These are phyloP conservation scores for Litchi chinensis DNA, from an alignment of 345 rosid species.

Conservation along the genomic window DNA sequence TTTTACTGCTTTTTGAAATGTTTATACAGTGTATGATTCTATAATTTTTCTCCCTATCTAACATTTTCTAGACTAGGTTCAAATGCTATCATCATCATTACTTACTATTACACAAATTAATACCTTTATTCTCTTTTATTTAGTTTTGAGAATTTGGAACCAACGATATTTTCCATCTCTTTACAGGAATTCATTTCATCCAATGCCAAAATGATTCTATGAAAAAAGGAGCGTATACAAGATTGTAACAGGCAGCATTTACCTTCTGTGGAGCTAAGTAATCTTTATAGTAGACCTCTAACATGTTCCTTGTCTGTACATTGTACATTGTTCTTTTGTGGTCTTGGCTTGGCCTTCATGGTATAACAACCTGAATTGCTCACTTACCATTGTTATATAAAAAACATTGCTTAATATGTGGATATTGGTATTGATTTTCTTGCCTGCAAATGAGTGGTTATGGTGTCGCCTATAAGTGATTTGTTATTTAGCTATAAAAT, in stretches of 20 bases:
- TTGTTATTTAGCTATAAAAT: background rate
- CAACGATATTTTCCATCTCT: background rate
- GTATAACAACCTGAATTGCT: background rate
- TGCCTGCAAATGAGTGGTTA: background rate
- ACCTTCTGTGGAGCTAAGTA: background rate
- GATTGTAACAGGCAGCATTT: slow-evolving; percentile 3
- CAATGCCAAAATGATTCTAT: background rate
- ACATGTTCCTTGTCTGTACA: background rate
- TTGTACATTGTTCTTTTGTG: background rate
- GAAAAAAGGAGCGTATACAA: background rate
- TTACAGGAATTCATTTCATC: slow-evolving; percentile 23
- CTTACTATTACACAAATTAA: background rate
- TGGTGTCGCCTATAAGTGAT: background rate
- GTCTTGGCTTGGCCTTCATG: slow-evolving; percentile 7
- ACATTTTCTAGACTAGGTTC: background rate
- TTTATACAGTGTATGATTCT: background rate
- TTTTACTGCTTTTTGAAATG: background rate
- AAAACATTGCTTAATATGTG: background rate
- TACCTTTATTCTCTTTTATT: slow-evolving; percentile 1
- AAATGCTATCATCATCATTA: background rate
- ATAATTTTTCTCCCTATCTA: background rate
- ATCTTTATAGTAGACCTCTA: background rate
- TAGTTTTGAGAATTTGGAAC: background rate
- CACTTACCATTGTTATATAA: background rate
- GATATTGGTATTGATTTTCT: slow-evolving; percentile 6